Evolutionary conservation across 805 yeast species (phyloP).

Genomic region (Ogataea ganodermae): DNA sequence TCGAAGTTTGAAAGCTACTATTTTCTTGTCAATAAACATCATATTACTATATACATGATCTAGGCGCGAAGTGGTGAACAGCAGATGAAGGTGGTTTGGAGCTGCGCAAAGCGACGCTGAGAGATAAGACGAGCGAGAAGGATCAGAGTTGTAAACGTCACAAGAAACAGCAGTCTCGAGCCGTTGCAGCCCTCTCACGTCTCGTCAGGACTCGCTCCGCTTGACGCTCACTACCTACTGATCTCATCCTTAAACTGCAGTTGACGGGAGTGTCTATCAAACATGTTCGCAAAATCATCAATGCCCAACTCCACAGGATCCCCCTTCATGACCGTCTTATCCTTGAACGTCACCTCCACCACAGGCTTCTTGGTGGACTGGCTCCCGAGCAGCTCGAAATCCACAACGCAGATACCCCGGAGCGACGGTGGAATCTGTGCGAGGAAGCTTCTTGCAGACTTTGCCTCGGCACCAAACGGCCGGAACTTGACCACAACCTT

Average conservation of each 20-base stretch:
- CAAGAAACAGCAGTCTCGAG: no score
- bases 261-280: conserved; percentile 83
- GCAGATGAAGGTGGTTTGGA: no score
- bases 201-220: neutral
- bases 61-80: neutral
- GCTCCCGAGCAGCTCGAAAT: conserved; percentile 58
- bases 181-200: no score
- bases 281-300: conserved; percentile 61
- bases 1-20: neutral
- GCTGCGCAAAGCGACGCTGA: no score
- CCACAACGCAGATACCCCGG: conserved; percentile 61
- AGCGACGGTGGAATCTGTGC: conserved; percentile 78
- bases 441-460: conserved; percentile 76
- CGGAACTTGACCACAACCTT: conserved; percentile 75
- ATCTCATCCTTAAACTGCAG: conserved; percentile 75
- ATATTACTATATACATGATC: conserved; percentile 20
- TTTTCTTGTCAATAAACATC: conserved; percentile 12
- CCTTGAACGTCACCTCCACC: conserved; percentile 79
- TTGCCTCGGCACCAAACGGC: conserved; percentile 74
- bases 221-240: conserved; percentile 23
- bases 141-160: no score
- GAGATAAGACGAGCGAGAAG: no score
- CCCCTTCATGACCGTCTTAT: conserved; percentile 66
- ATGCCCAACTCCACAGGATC: conserved; percentile 63
- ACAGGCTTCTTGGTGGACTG: conserved; percentile 52